Conservation (phyloP, 306 rosid species). For the Acacia confusa region DNA sequence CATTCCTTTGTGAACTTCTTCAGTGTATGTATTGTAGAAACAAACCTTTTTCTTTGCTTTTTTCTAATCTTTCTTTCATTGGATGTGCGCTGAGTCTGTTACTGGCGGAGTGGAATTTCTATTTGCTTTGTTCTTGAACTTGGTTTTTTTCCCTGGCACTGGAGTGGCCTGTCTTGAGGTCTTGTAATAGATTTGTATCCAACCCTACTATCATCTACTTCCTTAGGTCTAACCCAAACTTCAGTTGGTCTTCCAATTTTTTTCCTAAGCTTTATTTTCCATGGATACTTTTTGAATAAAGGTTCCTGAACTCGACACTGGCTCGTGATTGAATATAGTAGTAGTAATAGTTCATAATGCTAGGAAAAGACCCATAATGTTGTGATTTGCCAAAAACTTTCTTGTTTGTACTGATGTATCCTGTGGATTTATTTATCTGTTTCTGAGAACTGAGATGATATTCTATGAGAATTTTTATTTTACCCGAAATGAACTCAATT, state of each 20-base stretch:
- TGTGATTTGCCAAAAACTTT: not conserved
- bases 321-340: not conserved
- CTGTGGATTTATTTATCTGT: not conserved
- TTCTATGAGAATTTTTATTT: not conserved
- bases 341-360: not conserved
- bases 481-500: not conserved
- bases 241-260: not conserved
- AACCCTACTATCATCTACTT: not conserved
- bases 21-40: slow-evolving; percentile 45
- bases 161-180: not conserved
- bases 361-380: not conserved
- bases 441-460: not conserved
- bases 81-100: not conserved
- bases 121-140: not conserved
- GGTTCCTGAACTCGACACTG: not conserved
- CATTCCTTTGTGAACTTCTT: slow-evolving; percentile 64
- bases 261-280: not conserved
- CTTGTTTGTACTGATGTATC: not conserved
- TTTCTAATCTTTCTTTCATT: not conserved
- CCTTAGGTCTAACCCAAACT: not conserved
- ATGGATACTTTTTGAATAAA: not conserved
- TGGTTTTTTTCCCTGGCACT: not conserved
- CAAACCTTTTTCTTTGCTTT: not conserved
- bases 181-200: not conserved
- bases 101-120: not conserved